Conservation (phyloP, 2,329 filamentous ascomycete species). For the Penicillium brasilianum region DNA sequence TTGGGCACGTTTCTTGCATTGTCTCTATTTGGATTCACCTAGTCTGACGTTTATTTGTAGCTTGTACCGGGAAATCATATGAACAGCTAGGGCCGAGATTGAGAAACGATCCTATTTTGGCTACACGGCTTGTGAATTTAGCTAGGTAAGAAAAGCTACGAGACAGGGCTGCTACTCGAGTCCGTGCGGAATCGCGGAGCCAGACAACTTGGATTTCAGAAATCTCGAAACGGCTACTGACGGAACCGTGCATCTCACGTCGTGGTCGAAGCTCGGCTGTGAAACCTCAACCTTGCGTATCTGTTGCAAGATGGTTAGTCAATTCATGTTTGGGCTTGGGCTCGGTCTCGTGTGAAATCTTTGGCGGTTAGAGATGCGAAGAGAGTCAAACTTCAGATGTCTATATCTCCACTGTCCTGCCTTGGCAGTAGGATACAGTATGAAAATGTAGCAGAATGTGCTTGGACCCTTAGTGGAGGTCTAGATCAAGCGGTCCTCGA, state of each 20-base stretch:
- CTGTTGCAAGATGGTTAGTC: conserved; percentile 2
- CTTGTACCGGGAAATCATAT: not conserved
- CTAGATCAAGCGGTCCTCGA: conserved; percentile 21
- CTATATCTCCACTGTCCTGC: conserved; percentile 15
- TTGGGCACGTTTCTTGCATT: not conserved
- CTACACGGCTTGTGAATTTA: not conserved
- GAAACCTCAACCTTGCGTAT: not conserved
- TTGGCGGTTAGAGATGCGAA: conserved; percentile 19
- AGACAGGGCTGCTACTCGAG: not conserved
- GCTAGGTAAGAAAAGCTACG: not conserved
- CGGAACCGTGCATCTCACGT: not conserved
- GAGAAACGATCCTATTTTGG: not conserved
- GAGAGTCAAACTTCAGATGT: conserved; percentile 13
- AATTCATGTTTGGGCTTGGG: conserved; percentile 2
- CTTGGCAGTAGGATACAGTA: conserved; percentile 21
- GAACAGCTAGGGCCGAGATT: not conserved
- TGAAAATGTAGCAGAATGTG: conserved; percentile 16
- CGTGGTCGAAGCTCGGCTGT: not conserved
- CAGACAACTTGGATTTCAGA: not conserved
- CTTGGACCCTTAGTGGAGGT: conserved; percentile 19
- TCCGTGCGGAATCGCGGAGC: not conserved
- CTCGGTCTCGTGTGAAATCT: conserved; percentile 9
- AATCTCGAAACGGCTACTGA: not conserved
- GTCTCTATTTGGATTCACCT: not conserved
- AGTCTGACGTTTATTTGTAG: too few relatives aligned